Evolutionary conservation across 2,329 filamentous ascomycete species (phyloP).

Genomic region (Hymenoscyphus fraxineus): DNA sequence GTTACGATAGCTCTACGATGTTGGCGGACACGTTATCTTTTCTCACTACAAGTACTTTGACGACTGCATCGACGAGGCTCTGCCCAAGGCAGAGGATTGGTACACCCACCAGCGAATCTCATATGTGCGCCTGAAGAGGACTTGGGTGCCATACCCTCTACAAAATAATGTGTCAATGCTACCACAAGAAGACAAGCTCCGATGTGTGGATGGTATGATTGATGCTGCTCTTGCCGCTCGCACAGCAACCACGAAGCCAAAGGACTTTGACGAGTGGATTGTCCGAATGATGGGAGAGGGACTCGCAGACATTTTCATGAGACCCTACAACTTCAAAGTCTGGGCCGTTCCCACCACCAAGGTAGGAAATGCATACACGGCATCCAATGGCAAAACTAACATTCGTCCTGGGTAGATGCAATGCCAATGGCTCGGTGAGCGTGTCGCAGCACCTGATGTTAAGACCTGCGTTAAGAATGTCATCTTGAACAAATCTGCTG

Average conservation of each 20-base stretch:
- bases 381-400: constrained; percentile 8
- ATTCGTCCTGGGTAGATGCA: constrained; percentile 72
- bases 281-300: constrained; percentile 85
- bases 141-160: constrained; percentile 99
- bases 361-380: constrained; percentile 47
- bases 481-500: constrained; percentile 91
- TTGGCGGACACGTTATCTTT: constrained; percentile 54
- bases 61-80: constrained; percentile 95
- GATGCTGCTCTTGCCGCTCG: constrained; percentile 86
- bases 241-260: constrained; percentile 84
- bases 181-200: constrained; percentile 94
- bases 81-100: constrained; percentile 93
- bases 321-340: constrained; percentile 99
- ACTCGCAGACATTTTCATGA: constrained; percentile 94
- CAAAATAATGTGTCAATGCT: constrained; percentile 99
- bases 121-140: constrained; percentile 92
- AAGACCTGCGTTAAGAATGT: constrained; percentile 93
- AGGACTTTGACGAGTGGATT: constrained; percentile 98
- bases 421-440: constrained; percentile 97
- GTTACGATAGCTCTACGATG: constrained; percentile 78
- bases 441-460: constrained; percentile 92
- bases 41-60: constrained; percentile 97
- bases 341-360: constrained; percentile 98
- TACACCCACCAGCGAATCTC: constrained; percentile 97
- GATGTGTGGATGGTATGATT: constrained; percentile 91